Percentiles rank a stretch among this genome's conserved stretches.
Evolutionary conservation across 2,329 filamentous ascomycete species (phyloP).

Genomic region (Botrytis paeoniae): DNA sequence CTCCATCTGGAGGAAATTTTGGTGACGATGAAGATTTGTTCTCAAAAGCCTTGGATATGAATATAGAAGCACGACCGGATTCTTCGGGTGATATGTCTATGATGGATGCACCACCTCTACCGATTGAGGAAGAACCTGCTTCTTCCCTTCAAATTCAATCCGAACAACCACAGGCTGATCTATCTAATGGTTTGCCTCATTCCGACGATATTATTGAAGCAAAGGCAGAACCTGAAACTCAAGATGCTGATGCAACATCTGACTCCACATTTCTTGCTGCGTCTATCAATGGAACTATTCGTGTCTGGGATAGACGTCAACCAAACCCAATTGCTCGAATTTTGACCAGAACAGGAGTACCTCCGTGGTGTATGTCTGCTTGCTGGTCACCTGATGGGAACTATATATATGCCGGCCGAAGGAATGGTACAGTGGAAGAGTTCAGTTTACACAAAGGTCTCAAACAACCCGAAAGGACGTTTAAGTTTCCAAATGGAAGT

Average conservation of each 20-base stretch:
- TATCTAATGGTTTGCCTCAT: conserved; percentile 24
- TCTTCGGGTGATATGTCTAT: conserved; percentile 34
- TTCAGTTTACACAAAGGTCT: conserved; percentile 81
- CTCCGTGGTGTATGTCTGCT: conserved; percentile 96
- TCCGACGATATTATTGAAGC: conserved; percentile 22
- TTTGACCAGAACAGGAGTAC: conserved; percentile 67
- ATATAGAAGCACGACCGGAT: conserved; percentile 30
- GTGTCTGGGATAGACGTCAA: conserved; percentile 88
- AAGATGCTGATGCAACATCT: conserved; percentile 58
- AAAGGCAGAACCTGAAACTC: conserved; percentile 39
- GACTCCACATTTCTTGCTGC: conserved; percentile 85
- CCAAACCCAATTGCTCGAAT: conserved; percentile 77
- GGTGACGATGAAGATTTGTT: conserved; percentile 86
- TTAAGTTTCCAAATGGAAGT: conserved; percentile 86
- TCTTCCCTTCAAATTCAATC: conserved; percentile 7
- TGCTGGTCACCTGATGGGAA: conserved; percentile 97
- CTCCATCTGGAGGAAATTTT: conserved; percentile 57
- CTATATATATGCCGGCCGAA: conserved; percentile 84
- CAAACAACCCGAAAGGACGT: conserved; percentile 70
- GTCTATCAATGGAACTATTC: conserved; percentile 79
- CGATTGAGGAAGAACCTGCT: conserved; percentile 24
- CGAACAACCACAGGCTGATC: conserved; percentile 20
- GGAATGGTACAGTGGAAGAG: conserved; percentile 91
- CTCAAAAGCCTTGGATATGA: conserved; percentile 64
- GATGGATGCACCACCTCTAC: conserved; percentile 22